Base-by-base conservation (phyloP, 306 rosid species). In the Aeschynomene evenia region DNA sequence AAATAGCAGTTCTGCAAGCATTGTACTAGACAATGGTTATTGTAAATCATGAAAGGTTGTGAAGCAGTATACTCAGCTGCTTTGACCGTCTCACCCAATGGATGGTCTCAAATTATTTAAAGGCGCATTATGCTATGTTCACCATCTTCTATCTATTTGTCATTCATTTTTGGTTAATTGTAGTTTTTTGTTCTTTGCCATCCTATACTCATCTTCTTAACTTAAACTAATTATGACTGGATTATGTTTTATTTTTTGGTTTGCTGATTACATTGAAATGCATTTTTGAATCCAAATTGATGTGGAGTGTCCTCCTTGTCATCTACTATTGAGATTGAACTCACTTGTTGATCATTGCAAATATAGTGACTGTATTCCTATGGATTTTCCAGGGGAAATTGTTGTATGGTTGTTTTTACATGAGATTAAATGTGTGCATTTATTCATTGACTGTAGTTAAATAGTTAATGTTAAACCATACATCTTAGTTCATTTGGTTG, bases 401-500 rank as follows among this genome's bases (percentile, higher is more conserved):
- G 10, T 24, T 1, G 15, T 59, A 20, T 9, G 34, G 23, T 29
- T 49, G 37, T 53, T 24, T 13, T 13, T 9, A 37, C n/a, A 0
- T 37, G 43, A 33, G 45, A 48, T 71, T 6, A 45, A 14, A 58
- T 31, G 46, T 31, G 46, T 71, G 28, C 9, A 26, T 29, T 64
- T 52, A 26, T 52, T 54, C 8, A 19, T 54, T 74, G 58, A 37
- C 29, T 19, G 22, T 49, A 14, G 29, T 36, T 39, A 20, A 51
- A 26, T 48, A 48, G 13, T 49, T 4, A 4, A 21, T n/a, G 31
- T 7, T 33, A 2, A 31, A 33, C 54, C 53, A 51, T 51, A 52
- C 54, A 15, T 61, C 12, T 68, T 40, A 19, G 43, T 29, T 36
- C 22, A 23, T 70, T 49, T 70, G 23, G 37, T 16, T 77, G 68